phyloP scores from a whole-genome alignment of 148 eudicot species.

The Suaeda aralocaspica region DNA sequence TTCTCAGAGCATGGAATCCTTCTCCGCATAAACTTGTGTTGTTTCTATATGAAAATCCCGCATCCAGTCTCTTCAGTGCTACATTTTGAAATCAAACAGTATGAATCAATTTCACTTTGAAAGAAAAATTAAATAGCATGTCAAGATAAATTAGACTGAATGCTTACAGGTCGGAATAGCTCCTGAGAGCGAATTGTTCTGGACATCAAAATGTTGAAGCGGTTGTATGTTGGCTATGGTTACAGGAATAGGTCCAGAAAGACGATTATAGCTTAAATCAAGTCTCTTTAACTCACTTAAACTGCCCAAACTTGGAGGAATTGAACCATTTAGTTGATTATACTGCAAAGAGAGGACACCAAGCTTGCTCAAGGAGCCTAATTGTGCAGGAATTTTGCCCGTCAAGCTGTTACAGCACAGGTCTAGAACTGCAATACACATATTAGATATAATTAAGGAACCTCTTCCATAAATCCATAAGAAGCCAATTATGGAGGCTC shows the following conservation, averaged over 20 bases:
- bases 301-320: conserved; percentile 60
- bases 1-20: conserved; percentile 51
- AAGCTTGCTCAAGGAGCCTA: conserved; percentile 62
- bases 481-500: background rate
- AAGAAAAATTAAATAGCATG: background rate
- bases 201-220: conserved; percentile 53
- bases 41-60: conserved; percentile 48
- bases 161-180: conserved; percentile 61
- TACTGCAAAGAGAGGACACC: conserved; percentile 50
- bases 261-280: conserved; percentile 66
- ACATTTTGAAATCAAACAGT: conserved; percentile 14
- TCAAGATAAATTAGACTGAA: background rate
- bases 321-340: conserved; percentile 55
- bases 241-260: conserved; percentile 68
- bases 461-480: background rate
- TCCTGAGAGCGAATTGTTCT: conserved; percentile 76
- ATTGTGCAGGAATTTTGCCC: conserved; percentile 64
- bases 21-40: conserved; percentile 67
- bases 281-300: conserved; percentile 55
- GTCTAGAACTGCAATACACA: conserved; percentile 53
- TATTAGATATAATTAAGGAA: background rate
- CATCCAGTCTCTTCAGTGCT: conserved; percentile 61
- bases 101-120: background rate
- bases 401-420: conserved; percentile 65
- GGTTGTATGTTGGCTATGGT: conserved; percentile 39